Evolutionary conservation across 164 flowering plant genomes (phyloP).

Genomic region (Pachysandra terminalis): DNA sequence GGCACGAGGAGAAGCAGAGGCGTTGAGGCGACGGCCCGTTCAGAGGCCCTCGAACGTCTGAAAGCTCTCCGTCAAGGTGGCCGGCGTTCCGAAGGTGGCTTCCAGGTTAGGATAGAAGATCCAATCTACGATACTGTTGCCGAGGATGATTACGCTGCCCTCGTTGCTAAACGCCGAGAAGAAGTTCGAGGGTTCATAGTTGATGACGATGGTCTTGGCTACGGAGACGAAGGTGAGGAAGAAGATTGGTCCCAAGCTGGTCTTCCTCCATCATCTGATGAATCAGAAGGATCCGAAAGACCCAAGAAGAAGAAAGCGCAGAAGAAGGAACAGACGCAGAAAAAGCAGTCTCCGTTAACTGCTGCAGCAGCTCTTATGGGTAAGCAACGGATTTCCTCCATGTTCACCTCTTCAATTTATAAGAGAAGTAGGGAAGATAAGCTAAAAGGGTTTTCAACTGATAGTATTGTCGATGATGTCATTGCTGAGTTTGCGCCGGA

Average conservation of each 20-base stretch:
- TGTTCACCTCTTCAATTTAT: constrained; percentile 80
- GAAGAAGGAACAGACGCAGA: constrained; percentile 43
- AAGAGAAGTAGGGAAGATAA: constrained; percentile 54
- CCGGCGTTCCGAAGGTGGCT: constrained; percentile 47
- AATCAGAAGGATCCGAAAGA: constrained; percentile 42
- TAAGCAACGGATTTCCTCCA: constrained; percentile 68
- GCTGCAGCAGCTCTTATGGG: constrained; percentile 94
- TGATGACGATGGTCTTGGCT: constrained; percentile 80
- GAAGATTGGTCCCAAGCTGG: constrained; percentile 79
- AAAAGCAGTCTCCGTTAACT: constrained; percentile 51
- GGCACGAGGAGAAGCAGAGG: constrained; percentile 53
- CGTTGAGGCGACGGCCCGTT: constrained; percentile 33
- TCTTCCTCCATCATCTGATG: constrained; percentile 53
- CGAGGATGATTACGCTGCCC: constrained; percentile 68
- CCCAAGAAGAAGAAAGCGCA: constrained; percentile 50
- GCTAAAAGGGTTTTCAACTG: constrained; percentile 35
- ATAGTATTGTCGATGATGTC: constrained; percentile 84
- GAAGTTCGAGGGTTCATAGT: constrained; percentile 68
- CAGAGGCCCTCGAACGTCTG: constrained; percentile 64
- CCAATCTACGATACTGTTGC: constrained; percentile 80
- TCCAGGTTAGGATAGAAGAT: constrained; percentile 64
- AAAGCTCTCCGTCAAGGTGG: constrained; percentile 54
- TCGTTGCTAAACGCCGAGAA: constrained; percentile 72
- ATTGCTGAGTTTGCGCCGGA: constrained; percentile 90
- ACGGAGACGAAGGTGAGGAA: constrained; percentile 82